A percentile compares a stretch with the other conserved stretches of the same genome.
Conservation (phyloP, 768 basidiomycete species). For the Psilocybe tampanensis region DNA sequence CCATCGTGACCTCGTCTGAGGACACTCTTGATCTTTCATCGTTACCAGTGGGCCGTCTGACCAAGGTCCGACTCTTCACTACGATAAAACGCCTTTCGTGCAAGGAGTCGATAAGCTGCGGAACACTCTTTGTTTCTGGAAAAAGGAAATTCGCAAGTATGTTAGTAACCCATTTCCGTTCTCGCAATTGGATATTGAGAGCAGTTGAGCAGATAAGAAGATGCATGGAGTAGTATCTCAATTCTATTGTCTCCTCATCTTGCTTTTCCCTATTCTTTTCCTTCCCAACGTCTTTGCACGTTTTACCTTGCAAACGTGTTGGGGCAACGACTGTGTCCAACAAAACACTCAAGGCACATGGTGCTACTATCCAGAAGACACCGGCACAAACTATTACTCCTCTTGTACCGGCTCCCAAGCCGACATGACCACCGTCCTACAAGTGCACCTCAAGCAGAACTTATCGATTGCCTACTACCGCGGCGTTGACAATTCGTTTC, state of each 20-base stretch:
- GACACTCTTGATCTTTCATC: too few species aligned
- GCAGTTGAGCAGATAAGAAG: too few species aligned
- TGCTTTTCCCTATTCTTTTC: background rate
- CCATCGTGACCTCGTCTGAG: too few species aligned
- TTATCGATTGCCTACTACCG: background rate
- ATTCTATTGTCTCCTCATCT: background rate
- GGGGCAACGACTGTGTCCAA: background rate
- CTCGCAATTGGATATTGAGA: too few species aligned
- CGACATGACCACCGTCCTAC: background rate
- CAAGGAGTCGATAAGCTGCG: too few species aligned
- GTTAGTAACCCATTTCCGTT: too few species aligned
- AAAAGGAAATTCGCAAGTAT: too few species aligned
- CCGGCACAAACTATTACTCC: background rate
- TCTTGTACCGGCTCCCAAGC: background rate
- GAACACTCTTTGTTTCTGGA: too few species aligned
- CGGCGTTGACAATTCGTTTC: background rate
- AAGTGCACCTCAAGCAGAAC: background rate
- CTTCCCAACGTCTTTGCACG: background rate
- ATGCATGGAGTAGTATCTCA: too few species aligned
- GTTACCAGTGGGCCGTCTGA: too few species aligned
- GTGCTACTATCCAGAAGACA: background rate
- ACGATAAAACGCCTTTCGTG: too few species aligned
- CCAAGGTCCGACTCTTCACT: too few species aligned
- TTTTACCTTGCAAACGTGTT: background rate
- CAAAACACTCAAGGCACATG: background rate